Percentiles rank a stretch among this genome's conserved stretches.
These are phyloP conservation scores for Blastomyces gilchristii DNA, from an alignment of 2,329 filamentous ascomycete species.

Conservation along the genomic window DNA sequence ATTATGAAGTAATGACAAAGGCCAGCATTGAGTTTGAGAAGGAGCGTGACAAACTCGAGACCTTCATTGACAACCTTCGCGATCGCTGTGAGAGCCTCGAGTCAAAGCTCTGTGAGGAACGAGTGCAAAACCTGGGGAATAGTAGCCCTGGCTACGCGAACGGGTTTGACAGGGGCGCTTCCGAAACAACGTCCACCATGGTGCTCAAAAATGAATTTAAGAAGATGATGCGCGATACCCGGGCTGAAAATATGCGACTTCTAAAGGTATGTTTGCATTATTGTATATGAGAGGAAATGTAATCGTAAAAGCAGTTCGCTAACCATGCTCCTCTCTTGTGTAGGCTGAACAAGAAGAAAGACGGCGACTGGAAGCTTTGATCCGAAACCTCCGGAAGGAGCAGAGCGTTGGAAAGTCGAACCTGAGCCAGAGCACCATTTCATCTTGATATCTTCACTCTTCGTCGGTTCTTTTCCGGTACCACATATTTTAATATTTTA, in stretches of 20 bases:
- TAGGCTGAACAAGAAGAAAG: conserved; percentile 64
- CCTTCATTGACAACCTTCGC: conserved; percentile 51
- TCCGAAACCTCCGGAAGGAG: conserved; percentile 43
- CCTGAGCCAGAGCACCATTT: conserved; percentile 26
- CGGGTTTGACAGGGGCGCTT: conserved; percentile 26
- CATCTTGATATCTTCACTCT: conserved; percentile 22
- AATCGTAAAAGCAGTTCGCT: conserved; percentile 18
- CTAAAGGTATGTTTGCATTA: conserved; percentile 47
- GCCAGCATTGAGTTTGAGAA: conserved; percentile 61
- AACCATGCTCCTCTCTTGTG: conserved; percentile 13
- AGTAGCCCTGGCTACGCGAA: conserved; percentile 33
- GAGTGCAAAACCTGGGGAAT: conserved; percentile 54
- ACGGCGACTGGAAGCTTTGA: conserved; percentile 52
- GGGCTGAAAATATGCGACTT: conserved; percentile 53
- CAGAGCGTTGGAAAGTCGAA: conserved; percentile 27
- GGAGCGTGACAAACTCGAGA: conserved; percentile 56
- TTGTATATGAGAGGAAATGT: conserved; percentile 1
- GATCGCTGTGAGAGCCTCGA: conserved; percentile 56
- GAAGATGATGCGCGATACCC: conserved; percentile 68
- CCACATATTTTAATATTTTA: neutral
- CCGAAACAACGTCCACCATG: conserved; percentile 55
- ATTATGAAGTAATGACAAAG: conserved; percentile 61
- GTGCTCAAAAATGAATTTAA: conserved; percentile 66
- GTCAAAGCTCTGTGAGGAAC: conserved; percentile 55
- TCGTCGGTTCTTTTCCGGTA: neutral